phyloP scores from a whole-genome alignment of 768 basidiomycete species.

The Phallus indusiatus region DNA sequence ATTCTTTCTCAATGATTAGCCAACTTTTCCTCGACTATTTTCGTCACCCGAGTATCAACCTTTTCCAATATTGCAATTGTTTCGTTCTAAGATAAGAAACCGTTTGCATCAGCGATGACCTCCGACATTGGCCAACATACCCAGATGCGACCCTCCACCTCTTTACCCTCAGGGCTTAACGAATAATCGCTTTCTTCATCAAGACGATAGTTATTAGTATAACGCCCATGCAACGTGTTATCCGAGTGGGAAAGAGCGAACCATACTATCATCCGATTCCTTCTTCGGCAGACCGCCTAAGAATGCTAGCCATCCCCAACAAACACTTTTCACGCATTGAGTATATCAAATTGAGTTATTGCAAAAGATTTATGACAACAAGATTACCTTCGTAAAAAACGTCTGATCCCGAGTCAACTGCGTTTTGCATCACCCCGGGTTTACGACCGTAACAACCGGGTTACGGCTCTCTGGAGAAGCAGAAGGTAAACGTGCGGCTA shows the following conservation, averaged over 20 bases:
- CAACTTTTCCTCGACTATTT: background rate
- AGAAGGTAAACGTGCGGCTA: background rate
- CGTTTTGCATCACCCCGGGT: constrained; percentile 1
- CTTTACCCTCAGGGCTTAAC: constrained; percentile 32
- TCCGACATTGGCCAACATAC: background rate
- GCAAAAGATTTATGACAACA: background rate
- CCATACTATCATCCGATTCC: constrained; percentile 4
- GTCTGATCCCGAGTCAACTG: background rate
- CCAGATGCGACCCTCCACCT: constrained; percentile 12
- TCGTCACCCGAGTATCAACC: background rate
- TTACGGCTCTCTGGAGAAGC: background rate
- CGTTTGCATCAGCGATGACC: background rate
- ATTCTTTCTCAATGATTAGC: background rate
- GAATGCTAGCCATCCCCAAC: background rate
- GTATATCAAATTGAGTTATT: background rate
- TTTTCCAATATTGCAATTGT: background rate
- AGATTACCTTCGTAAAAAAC: background rate
- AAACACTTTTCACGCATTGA: background rate
- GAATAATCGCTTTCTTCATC: constrained; percentile 20
- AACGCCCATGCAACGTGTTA: background rate
- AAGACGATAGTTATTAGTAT: background rate
- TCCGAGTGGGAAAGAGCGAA: background rate
- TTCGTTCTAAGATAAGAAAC: background rate
- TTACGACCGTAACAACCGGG: background rate
- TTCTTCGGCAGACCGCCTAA: constrained; percentile 1